Percentiles rank a stretch among this genome's conserved stretches.
These are phyloP conservation scores for Colletotrichum siamense DNA, from an alignment of 2,329 filamentous ascomycete species.

Conservation along the genomic window DNA sequence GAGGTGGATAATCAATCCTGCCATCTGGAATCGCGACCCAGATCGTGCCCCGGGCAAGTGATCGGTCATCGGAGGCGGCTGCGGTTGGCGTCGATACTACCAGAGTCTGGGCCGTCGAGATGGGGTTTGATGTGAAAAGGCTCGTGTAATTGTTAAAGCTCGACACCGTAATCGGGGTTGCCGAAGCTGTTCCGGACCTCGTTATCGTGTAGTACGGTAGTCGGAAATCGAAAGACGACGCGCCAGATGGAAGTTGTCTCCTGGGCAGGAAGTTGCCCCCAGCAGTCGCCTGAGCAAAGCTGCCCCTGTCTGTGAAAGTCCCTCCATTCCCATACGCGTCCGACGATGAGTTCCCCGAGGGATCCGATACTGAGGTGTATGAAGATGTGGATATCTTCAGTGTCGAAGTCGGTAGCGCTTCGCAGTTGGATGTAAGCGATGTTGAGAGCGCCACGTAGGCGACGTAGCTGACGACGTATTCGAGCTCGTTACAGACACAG, in stretches of 20 bases:
- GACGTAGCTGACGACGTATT: conserved; percentile 17
- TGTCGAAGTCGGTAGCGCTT: not conserved
- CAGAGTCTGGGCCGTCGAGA: conserved; percentile 8
- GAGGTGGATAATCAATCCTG: not conserved
- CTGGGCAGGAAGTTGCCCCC: not conserved
- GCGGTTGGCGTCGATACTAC: not conserved
- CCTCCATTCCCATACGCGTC: not conserved
- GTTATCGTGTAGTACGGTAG: conserved; percentile 12
- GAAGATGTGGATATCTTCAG: not conserved
- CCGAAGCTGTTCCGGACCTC: not conserved
- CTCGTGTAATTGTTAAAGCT: not conserved
- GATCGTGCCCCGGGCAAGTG: not conserved
- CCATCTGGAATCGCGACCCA: conserved; percentile 9
- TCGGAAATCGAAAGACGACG: not conserved
- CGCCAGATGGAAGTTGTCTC: not conserved
- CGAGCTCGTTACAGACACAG: conserved; percentile 11
- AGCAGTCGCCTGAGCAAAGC: not conserved
- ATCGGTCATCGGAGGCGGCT: not conserved
- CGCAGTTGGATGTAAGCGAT: conserved; percentile 6
- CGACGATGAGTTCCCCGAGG: not conserved
- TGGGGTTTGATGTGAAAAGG: not conserved
- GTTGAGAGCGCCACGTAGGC: conserved; percentile 15
- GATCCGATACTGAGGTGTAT: not conserved
- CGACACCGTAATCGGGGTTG: not conserved
- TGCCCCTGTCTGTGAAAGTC: not conserved